phyloP scores from a whole-genome alignment of 2,329 filamentous ascomycete species.

The Rhinocladiella similis region DNA sequence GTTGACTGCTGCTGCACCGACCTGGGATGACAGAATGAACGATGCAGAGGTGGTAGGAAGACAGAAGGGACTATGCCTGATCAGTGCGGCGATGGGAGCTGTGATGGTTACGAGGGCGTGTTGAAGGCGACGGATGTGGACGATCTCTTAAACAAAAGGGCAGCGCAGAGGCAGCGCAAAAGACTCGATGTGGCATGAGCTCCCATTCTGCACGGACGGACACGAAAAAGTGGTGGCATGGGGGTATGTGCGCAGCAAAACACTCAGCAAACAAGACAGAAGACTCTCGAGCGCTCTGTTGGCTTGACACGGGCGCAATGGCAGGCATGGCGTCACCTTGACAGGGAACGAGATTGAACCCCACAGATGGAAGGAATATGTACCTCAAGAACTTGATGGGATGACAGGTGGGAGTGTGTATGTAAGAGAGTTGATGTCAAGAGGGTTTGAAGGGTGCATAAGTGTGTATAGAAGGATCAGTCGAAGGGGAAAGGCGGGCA shows the following conservation, averaged over 20 bases:
- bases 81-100: background rate
- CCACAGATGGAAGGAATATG: background rate
- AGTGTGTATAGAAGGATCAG: background rate
- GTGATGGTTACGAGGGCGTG: background rate
- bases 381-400: background rate
- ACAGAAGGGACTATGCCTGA: no score
- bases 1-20: background rate
- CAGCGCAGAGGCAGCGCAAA: no score
- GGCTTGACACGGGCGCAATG: slow-evolving; percentile 10
- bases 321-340: slow-evolving; percentile 14
- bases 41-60: background rate
- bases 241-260: background rate
- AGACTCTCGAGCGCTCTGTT: slow-evolving; percentile 15
- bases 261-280: background rate
- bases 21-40: background rate
- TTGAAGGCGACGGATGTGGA: background rate
- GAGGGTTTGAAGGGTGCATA: slow-evolving; percentile 3
- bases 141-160: no score
- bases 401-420: background rate
- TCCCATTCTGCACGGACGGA: background rate
- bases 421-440: background rate
- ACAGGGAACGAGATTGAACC: slow-evolving; percentile 17
- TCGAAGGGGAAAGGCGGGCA: background rate
- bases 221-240: background rate
- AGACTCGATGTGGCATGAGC: slow-evolving; percentile 1